These are phyloP conservation scores for Cladosporium halotolerans DNA, from an alignment of 2,329 filamentous ascomycete genomes.

Conservation along the genomic window DNA sequence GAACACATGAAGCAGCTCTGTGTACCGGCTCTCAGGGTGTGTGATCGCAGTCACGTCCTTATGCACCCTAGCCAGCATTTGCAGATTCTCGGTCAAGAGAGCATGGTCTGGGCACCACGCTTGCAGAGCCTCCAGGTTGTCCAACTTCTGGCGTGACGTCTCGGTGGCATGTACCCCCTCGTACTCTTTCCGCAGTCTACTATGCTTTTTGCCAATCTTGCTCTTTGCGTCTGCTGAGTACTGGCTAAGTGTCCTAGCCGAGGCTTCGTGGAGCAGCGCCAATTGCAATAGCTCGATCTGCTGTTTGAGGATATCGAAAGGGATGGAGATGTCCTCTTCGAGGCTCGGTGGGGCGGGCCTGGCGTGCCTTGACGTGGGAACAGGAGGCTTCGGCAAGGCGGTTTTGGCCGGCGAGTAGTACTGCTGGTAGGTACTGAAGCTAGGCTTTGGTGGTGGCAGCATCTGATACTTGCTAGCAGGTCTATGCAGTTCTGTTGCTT, in stretches of 20 bases:
- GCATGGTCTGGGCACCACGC: constrained; percentile 42
- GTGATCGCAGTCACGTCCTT: constrained; percentile 8
- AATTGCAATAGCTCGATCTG: constrained; percentile 62
- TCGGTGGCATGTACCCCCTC: constrained; percentile 31
- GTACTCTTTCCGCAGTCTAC: constrained; percentile 24
- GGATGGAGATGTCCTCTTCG: constrained; percentile 14
- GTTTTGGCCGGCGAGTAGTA: constrained; percentile 61
- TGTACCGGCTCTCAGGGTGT: constrained; percentile 36
- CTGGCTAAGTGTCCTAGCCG: constrained; percentile 37
- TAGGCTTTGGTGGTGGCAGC: constrained; percentile 39
- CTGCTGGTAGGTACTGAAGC: constrained; percentile 59
- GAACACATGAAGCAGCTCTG: constrained; percentile 50
- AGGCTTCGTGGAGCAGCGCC: constrained; percentile 56
- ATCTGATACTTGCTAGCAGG: constrained; percentile 23
- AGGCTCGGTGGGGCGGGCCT: constrained; percentile 31
- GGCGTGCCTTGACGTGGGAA: constrained; percentile 16
- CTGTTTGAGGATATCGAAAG: constrained; percentile 21
- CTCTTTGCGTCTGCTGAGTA: constrained; percentile 54
- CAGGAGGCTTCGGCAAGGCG: constrained; percentile 56
- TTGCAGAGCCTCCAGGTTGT: constrained; percentile 49
- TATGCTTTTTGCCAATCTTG: constrained; percentile 23
- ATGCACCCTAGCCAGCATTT: constrained; percentile 35
- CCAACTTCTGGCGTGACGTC: constrained; percentile 35
- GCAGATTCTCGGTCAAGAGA: constrained; percentile 51
- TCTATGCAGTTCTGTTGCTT: not conserved